Evolutionary conservation across 2,329 filamentous ascomycete genomes (phyloP).

Genomic region (Teratosphaeria nubilosa): DNA sequence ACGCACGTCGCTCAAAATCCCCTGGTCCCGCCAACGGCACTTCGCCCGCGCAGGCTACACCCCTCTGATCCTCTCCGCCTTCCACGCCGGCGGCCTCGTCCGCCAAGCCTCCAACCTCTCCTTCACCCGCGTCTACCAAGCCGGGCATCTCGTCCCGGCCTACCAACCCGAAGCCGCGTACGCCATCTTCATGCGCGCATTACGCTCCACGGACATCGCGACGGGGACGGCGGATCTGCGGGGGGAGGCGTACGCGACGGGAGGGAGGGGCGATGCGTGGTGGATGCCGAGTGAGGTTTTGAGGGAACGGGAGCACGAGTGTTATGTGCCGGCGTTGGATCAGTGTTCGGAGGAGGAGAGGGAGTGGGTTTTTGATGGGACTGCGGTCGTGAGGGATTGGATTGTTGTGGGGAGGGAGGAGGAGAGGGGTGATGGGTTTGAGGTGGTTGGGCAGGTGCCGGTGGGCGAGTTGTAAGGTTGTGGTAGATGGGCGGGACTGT

Average conservation of each 20-base stretch:
- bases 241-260: constrained; percentile 12
- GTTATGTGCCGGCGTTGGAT: constrained; percentile 14
- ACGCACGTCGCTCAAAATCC: constrained; percentile 38
- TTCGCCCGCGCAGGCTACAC: constrained; percentile 44
- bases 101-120: constrained; percentile 28
- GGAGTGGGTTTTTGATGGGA: constrained; percentile 19
- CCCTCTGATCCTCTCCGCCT: constrained; percentile 17
- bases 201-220: constrained; percentile 26
- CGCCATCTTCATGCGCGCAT: constrained; percentile 27
- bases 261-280: constrained; percentile 20
- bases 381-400: constrained; percentile 22
- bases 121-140: constrained; percentile 39
- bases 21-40: constrained; percentile 32
- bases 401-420: constrained; percentile 18
- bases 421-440: not conserved
- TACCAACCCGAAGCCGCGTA: constrained; percentile 32
- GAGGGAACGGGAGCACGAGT: constrained; percentile 16
- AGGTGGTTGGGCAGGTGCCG: not conserved
- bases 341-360: constrained; percentile 20
- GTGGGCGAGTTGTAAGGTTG: not conserved
- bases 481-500: too few relatives aligned
- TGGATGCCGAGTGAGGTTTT: constrained; percentile 23
- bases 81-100: constrained; percentile 21
- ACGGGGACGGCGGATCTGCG: constrained; percentile 17
- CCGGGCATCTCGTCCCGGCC: constrained; percentile 35